Base-by-base conservation (phyloP, 495 filamentous ascomycete genomes). In the Daldinia vernicosa region DNA sequence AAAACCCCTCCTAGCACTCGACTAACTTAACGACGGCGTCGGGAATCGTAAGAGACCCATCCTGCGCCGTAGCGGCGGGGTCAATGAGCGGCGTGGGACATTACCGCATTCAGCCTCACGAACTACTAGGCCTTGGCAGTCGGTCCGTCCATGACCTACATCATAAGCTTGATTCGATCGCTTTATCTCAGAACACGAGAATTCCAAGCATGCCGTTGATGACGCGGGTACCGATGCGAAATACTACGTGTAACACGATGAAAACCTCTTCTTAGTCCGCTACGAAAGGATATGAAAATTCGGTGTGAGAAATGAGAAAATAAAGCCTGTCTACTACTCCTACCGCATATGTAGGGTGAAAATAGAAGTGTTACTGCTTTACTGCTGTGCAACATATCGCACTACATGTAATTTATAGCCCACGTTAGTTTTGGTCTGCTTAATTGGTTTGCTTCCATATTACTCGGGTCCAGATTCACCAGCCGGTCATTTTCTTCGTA, bases 91-190 rank as follows among this genome's bases (percentile, higher is more conserved):
- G 50, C 64, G 32, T 53, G 55, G 55, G 45, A 59, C 33, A 68
- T 68, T 68, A n/a, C 69, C 64, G 24, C 37, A 61, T 68, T 72
- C 55, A 72, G 65, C 60, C 70, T 72, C 65, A 72, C 60, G 43
- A 57, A 55, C 58, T 50, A 66, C 33, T 6, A 6, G 37, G 14
- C 8, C 40, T 51, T 45, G 50, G 39, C 39, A 37, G 40, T 56
- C 47, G 63, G 58, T 22, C 57, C 59, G 15, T 59, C 33, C 53
- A 59, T 63, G 59, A 59, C 66, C 58, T 69, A 40, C 52, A 68
- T 50, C 51, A 57, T n/a, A 45, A 40, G 39, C 40, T 65, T 43
- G 57, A 62, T 54, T 43, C 32, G 33, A 15, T 61, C 60, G 26
- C 70, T 57, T 67, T 52, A 60, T 60, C 63, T 60, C 9, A 19